Base-by-base conservation (phyloP, 2,329 filamentous ascomycete species). In the Alternaria postmessia region DNA sequence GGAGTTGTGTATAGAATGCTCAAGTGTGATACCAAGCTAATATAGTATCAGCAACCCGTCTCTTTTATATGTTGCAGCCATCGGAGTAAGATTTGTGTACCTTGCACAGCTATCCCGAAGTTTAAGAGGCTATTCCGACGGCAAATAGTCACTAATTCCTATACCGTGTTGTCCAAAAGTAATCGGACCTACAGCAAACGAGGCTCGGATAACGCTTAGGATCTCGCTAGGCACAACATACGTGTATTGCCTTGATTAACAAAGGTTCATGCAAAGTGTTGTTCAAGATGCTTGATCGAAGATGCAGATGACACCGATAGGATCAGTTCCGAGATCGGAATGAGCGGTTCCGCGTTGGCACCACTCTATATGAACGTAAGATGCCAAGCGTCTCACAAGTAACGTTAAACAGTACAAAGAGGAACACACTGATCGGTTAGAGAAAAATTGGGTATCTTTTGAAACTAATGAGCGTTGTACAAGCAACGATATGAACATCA, bases 61-160 rank as follows among this genome's bases (percentile, higher is more conserved):
- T 26, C 12, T 22, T 7, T 30, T 20, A n/a, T 55, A 49, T 4
- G 4, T 26, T 14, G 11, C 7, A 28, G 16, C 1, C 8, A 11
- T 32, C 52, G 38, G 52, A 44, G n/a, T 39, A 28, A 20, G 8
- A 26, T 44, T 16, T 36, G 22, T 24, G 49, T 56, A 26, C 30
- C 46, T 12, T n/a, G 12, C 16, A 12, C 28, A 12, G 14, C 48
- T 42, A 61, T 54, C 28, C 62, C 57, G 54, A 54, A 20, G 28
- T 22, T 32, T 26, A 24, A 8, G 11, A 22, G 9, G 36, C 22
- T 59, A 63, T 61, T 63, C 63, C 63, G 63, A 64, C 63, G 63
- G 61, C 22, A 47, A 65, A 61, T 38, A 26, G 26, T 14, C 18
- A 36, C 14, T 26, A n/a, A 8, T 8, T 18, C 24, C 1, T 26